Evolutionary conservation across 495 filamentous ascomycete species (phyloP), one percentile per base, ranked within the genome.

Genomic region (Neurospora sublineolata): DNA sequence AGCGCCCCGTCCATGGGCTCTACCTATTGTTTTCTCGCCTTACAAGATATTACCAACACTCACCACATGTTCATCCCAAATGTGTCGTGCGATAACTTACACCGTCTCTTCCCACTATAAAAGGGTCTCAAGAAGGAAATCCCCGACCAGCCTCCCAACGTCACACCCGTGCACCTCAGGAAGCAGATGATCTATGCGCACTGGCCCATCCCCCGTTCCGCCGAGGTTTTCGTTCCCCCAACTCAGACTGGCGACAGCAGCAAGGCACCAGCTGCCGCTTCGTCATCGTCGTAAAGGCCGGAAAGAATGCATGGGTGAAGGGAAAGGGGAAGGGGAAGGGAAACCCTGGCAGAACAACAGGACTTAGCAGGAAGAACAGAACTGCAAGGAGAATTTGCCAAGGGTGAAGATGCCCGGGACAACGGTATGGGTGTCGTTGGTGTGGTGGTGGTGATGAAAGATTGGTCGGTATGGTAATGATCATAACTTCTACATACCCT

Each of bases 121-220:
- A 76, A 97, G 94, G 92, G 92, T 81, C 83, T 97, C 74, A 92
- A 94, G 82, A 97, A 97, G 84, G 88, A 86, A 73, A 92, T 99
- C 77, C 95, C 95, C 69, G 93, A 91, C 52, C 83, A 92, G 69
- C 93, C 94, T 71, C 87, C 89, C 77, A 86, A 89, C 79, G 86
- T 91, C 76, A 87, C 84, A 27, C 95, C 93, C 33, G 91, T 97
- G 72, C 95, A 98, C 80, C 85, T 94, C 75, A 87, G 93, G 71
- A 87, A 87, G 73, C 87, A 86, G 82, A 91, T 94, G 83, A 90
- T 92, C 77, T 96, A 90, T 80, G 87, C 92, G 64, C 85, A 90
- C 72, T 77, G 79, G 68, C 74, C 77, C 23, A 84, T 86, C 67
- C 75, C 81, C 39, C 74, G 73, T 72, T 78, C 76, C 46, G 77